These are phyloP conservation scores for Lactifluus piperatus DNA, from an alignment of 768 basidiomycete species.

Conservation along the genomic window DNA sequence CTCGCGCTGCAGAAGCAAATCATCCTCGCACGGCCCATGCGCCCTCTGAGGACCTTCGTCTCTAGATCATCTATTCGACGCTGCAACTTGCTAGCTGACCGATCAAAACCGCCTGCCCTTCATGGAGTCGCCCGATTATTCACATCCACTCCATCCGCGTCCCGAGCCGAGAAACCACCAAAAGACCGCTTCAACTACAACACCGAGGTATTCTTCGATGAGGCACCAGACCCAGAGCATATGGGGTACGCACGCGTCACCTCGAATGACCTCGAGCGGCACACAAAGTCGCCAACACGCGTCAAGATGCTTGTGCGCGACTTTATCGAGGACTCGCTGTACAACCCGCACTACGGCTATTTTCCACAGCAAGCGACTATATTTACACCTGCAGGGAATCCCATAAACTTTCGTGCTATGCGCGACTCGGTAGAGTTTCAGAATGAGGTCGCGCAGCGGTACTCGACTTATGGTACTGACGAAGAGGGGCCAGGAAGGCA, in stretches of 20 bases:
- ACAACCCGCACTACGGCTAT: conserved; percentile 97
- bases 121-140: neutral
- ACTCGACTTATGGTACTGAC: conserved; percentile 60
- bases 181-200: conserved; percentile 78
- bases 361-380: conserved; percentile 91
- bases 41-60: conserved; percentile 13
- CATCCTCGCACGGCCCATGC: conserved; percentile 12
- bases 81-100: neutral
- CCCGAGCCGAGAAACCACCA: neutral
- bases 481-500: conserved; percentile 72
- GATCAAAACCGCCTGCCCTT: neutral
- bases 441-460: conserved; percentile 67
- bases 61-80: conserved; percentile 7
- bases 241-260: conserved; percentile 50
- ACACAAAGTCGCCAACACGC: conserved; percentile 53
- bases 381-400: conserved; percentile 52
- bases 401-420: conserved; percentile 62
- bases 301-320: conserved; percentile 95
- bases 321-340: conserved; percentile 93
- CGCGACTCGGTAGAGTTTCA: conserved; percentile 71
- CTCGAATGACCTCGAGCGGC: conserved; percentile 56
- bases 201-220: conserved; percentile 44
- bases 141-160: conserved; percentile 1
- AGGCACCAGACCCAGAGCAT: conserved; percentile 36
- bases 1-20: too few relatives aligned